phyloP scores from a whole-genome alignment of 2,329 filamentous ascomycete genomes.

The Penicillium sp. region DNA sequence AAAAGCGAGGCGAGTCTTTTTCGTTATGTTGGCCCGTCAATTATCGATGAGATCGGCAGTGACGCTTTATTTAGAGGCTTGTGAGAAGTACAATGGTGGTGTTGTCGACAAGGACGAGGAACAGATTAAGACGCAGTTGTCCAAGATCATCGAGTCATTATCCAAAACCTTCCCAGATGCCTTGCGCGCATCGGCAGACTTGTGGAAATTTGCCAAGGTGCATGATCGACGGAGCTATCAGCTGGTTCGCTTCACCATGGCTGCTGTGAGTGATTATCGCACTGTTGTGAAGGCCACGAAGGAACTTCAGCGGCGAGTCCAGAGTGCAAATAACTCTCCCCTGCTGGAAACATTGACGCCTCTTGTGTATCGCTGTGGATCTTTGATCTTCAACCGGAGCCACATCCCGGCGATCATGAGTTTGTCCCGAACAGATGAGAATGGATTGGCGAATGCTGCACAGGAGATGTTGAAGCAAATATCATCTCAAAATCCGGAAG shows the following conservation, averaged over 20 bases:
- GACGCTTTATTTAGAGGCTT: conserved; percentile 68
- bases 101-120: conserved; percentile 61
- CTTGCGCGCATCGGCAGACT: conserved; percentile 60
- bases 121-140: conserved; percentile 60
- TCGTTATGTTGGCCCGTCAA: conserved; percentile 72
- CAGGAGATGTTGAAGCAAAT: conserved; percentile 89
- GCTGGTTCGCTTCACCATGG: conserved; percentile 75
- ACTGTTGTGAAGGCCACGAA: conserved; percentile 83
- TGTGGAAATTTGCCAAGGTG: conserved; percentile 82
- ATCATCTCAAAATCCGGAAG: conserved; percentile 74
- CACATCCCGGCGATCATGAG: conserved; percentile 86
- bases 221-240: conserved; percentile 87
- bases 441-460: conserved; percentile 65
- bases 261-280: conserved; percentile 79
- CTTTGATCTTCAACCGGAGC: conserved; percentile 86
- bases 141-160: conserved; percentile 63
- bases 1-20: conserved; percentile 76
- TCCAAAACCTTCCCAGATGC: conserved; percentile 68
- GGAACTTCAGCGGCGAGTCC: conserved; percentile 74
- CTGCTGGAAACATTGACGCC: conserved; percentile 72
- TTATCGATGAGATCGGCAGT: conserved; percentile 64
- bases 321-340: conserved; percentile 52
- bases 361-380: conserved; percentile 71
- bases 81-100: conserved; percentile 82
- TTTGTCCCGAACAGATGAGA: conserved; percentile 72